A percentile compares a stretch with the other conserved stretches of the same genome.
phyloP scores from a whole-genome alignment of 2,329 filamentous ascomycete species.

The Clonostachys rosea region DNA sequence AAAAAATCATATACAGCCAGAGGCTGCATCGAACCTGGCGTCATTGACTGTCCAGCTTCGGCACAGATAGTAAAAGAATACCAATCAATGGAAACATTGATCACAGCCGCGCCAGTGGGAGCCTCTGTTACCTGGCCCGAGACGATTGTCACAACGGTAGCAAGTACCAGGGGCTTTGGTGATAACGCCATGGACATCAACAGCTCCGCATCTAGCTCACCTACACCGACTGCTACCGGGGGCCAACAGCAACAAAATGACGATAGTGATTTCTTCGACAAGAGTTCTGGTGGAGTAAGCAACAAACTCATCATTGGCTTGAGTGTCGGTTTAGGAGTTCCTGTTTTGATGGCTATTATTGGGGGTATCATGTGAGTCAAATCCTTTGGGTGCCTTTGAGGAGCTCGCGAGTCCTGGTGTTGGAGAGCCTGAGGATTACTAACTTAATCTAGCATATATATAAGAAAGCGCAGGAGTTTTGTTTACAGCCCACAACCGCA shows the following conservation, averaged over 20 bases:
- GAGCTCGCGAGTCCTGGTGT: too few species aligned
- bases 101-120: constrained; percentile 32
- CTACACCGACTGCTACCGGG: constrained; percentile 12
- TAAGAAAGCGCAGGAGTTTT: too few species aligned
- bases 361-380: constrained; percentile 21
- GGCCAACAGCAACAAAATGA: background rate
- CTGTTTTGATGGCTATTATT: constrained; percentile 23
- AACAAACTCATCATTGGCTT: constrained; percentile 43
- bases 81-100: constrained; percentile 28
- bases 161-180: constrained; percentile 34
- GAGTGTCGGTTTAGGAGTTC: constrained; percentile 37
- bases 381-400: too few species aligned
- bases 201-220: constrained; percentile 35
- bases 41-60: constrained; percentile 44
- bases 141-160: constrained; percentile 19
- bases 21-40: constrained; percentile 31
- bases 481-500: too few species aligned
- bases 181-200: constrained; percentile 24
- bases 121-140: constrained; percentile 30
- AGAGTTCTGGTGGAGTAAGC: constrained; percentile 23
- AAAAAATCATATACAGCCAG: constrained; percentile 36
- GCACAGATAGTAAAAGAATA: constrained; percentile 37
- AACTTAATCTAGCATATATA: too few species aligned
- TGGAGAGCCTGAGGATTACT: too few species aligned
- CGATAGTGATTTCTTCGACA: constrained; percentile 10